A percentile compares a stretch with the other conserved stretches of the same genome.
Conservation (phyloP, 1,284 basidiomycete genomes). For the Tausonia pullulans region DNA sequence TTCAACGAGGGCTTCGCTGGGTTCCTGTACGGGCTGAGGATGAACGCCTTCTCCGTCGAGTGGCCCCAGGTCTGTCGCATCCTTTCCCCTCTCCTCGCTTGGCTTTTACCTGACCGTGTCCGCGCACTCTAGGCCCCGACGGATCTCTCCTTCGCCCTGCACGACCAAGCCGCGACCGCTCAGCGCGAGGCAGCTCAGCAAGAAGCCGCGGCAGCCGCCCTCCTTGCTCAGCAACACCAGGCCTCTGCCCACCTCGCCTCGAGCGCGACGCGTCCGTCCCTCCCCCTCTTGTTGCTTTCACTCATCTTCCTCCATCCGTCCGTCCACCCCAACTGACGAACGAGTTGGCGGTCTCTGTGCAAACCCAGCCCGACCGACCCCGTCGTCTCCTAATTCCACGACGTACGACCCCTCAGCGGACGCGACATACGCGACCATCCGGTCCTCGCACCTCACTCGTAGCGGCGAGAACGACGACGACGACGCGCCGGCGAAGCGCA, state of each 20-base stretch:
- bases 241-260: slow-evolving; percentile 8
- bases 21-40: slow-evolving; percentile 82
- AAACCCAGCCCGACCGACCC: background rate
- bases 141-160: background rate
- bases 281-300: too few relatives aligned
- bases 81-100: too few relatives aligned
- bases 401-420: slow-evolving; percentile 18
- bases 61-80: slow-evolving; percentile 57
- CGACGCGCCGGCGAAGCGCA: background rate
- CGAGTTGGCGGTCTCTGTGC: too few relatives aligned
- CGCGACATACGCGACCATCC: slow-evolving; percentile 30
- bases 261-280: too few relatives aligned
- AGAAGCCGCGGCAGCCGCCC: slow-evolving; percentile 3
- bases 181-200: background rate
- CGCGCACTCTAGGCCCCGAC: background rate
- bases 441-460: slow-evolving; percentile 19
- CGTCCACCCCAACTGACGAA: too few relatives aligned
- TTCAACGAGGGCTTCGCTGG: slow-evolving; percentile 92
- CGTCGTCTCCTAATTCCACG: background rate
- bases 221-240: background rate
- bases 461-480: slow-evolving; percentile 15
- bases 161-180: background rate
- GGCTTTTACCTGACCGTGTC: too few relatives aligned
- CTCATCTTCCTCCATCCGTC: too few relatives aligned
- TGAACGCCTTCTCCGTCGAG: slow-evolving; percentile 86